A percentile compares a stretch with the other conserved stretches of the same genome.
These are phyloP conservation scores for Diaporthe sp. DNA, from an alignment of 2,329 filamentous ascomycete genomes.

Conservation along the genomic window DNA sequence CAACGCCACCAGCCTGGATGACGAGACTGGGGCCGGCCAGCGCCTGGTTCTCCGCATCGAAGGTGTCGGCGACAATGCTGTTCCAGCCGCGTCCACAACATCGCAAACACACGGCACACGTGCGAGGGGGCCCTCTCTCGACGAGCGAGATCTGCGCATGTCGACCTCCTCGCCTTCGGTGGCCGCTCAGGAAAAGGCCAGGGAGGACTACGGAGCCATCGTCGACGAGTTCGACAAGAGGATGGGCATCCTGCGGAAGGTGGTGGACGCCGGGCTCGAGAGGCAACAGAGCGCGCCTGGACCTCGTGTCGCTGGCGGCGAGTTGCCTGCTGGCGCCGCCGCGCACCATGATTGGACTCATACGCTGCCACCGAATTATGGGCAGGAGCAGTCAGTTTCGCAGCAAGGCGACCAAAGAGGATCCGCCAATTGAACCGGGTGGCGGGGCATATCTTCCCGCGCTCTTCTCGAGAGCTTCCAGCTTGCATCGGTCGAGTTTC, in stretches of 20 bases:
- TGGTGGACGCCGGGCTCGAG: constrained; percentile 66
- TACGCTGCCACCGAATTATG: neutral
- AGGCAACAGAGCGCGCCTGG: constrained; percentile 50
- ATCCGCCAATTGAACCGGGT: neutral
- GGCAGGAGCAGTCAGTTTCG: neutral
- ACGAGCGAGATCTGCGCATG: constrained; percentile 36
- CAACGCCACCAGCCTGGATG: constrained; percentile 48
- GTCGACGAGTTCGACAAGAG: constrained; percentile 70
- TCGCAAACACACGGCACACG: constrained; percentile 35
- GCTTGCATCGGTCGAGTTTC: neutral
- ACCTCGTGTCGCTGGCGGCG: constrained; percentile 43
- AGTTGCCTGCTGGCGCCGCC: constrained; percentile 31
- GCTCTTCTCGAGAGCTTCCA: neutral
- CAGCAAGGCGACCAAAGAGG: neutral
- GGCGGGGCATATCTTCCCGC: too few relatives aligned
- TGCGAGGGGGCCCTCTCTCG: constrained; percentile 46
- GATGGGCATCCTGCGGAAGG: constrained; percentile 67
- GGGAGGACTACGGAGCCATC: constrained; percentile 62
- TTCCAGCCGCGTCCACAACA: neutral
- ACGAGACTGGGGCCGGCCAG: constrained; percentile 50
- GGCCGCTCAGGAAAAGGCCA: neutral
- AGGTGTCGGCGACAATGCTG: constrained; percentile 58
- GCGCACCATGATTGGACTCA: neutral
- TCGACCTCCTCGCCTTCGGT: constrained; percentile 26
- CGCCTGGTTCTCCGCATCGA: constrained; percentile 74